Percentiles rank a stretch among this genome's conserved stretches.
phyloP scores from a whole-genome alignment of 306 rosid genomes.

The Gastrolobium villosum region DNA sequence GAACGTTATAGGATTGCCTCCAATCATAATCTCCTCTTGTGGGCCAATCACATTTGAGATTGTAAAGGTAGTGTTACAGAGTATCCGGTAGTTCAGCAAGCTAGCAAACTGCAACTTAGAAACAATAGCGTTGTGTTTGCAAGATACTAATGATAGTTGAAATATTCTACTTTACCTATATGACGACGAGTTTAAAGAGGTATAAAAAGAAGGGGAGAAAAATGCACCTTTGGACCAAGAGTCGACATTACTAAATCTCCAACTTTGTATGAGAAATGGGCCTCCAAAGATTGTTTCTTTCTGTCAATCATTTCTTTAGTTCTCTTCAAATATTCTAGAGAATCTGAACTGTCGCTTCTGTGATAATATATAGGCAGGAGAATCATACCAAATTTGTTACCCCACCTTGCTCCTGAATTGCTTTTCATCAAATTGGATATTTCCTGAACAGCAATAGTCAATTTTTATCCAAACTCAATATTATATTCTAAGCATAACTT shows the following conservation, averaged over 20 bases:
- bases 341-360: slow-evolving; percentile 52
- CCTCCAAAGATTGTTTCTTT: slow-evolving; percentile 76
- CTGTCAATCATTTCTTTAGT: slow-evolving; percentile 78
- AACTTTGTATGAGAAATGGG: slow-evolving; percentile 65
- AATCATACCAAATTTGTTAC: slow-evolving; percentile 78
- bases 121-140: slow-evolving; percentile 18
- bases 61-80: slow-evolving; percentile 81
- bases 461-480: slow-evolving; percentile 30
- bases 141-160: slow-evolving; percentile 18
- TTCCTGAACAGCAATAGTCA: slow-evolving; percentile 61
- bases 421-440: slow-evolving; percentile 69
- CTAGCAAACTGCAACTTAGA: slow-evolving; percentile 65
- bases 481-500: not conserved
- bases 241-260: slow-evolving; percentile 63
- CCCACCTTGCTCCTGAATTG: slow-evolving; percentile 78
- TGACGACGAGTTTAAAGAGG: not conserved
- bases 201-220: not conserved
- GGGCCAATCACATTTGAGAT: slow-evolving; percentile 92
- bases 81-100: slow-evolving; percentile 71
- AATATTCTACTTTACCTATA: slow-evolving; percentile 6
- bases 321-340: slow-evolving; percentile 68
- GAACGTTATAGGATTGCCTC: slow-evolving; percentile 75
- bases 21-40: slow-evolving; percentile 73
- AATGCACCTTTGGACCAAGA: slow-evolving; percentile 78
- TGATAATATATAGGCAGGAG: slow-evolving; percentile 77